Percentiles rank a stretch among this genome's conserved stretches.
phyloP scores from a whole-genome alignment of 192 early-diverging fungal genomes.

The Dissophora ornata region DNA sequence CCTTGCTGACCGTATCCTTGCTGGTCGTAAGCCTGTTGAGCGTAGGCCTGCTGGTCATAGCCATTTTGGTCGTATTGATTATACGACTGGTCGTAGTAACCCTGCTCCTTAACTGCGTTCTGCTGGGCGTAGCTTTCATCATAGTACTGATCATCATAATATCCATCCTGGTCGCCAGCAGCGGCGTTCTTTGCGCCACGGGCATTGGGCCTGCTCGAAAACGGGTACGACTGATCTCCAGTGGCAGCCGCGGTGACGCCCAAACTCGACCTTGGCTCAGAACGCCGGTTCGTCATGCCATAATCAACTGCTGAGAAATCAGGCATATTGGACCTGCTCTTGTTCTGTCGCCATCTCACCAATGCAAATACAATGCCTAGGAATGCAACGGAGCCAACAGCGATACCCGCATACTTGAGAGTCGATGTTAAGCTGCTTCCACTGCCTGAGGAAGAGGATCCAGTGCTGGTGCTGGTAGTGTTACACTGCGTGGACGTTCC shows the following conservation, averaged over 20 bases:
- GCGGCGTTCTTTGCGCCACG: conserved; percentile 1
- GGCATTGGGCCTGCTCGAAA: conserved; percentile 38
- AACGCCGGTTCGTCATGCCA: conserved; percentile 29
- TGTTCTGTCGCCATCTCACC: conserved; percentile 29
- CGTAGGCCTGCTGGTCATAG: conserved; percentile 16
- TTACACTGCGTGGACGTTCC: conserved; percentile 7
- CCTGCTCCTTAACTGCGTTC: conserved; percentile 27
- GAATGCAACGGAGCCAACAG: conserved; percentile 15
- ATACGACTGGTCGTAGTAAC: conserved; percentile 3
- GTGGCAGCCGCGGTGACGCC: conserved; percentile 5
- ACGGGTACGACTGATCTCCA: conserved; percentile 29
- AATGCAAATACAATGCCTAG: conserved; percentile 35
- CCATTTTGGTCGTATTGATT: conserved; percentile 4
- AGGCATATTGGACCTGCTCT: conserved; percentile 34
- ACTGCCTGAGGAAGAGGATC: background rate
- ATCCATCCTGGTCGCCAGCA: conserved; percentile 30
- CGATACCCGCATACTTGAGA: conserved; percentile 44
- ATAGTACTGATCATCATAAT: conserved; percentile 45
- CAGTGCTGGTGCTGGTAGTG: background rate
- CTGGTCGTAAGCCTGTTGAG: conserved; percentile 24
- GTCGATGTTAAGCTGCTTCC: conserved; percentile 9
- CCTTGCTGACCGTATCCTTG: conserved; percentile 28
- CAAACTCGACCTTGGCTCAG: conserved; percentile 24
- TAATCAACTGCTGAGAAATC: conserved; percentile 40
- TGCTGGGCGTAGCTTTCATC: conserved; percentile 23